These are phyloP conservation scores for Cyclotella baltica DNA, from an alignment of 108 stramenopile genomes.

Conservation along the genomic window DNA sequence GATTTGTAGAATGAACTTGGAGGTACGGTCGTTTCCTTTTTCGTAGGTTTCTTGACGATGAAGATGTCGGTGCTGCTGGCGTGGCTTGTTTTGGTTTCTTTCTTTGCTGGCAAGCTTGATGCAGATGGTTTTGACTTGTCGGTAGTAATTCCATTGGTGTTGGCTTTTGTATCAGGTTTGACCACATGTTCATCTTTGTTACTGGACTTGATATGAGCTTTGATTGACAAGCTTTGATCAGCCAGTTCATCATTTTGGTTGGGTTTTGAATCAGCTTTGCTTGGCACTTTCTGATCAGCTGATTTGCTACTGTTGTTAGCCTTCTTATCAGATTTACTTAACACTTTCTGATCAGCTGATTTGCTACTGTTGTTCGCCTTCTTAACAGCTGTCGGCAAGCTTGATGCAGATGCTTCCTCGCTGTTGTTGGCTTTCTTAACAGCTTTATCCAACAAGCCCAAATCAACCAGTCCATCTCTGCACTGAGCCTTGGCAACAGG, in stretches of 20 bases:
- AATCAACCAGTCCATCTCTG: background rate
- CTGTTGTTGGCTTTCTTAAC: background rate
- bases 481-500: background rate
- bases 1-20: background rate
- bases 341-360: too few relatives aligned
- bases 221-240: too few relatives aligned
- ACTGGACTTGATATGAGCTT: background rate
- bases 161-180: background rate
- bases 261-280: too few relatives aligned
- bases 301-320: too few relatives aligned
- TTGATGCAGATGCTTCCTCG: background rate
- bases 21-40: background rate
- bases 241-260: too few relatives aligned
- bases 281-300: too few relatives aligned
- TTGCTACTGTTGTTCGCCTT: too few relatives aligned
- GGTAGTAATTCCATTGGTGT: background rate
- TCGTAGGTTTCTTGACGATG: background rate
- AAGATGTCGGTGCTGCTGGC: background rate
- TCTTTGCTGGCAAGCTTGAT: background rate
- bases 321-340: too few relatives aligned
- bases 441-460: background rate
- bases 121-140: background rate
- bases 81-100: background rate
- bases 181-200: background rate
- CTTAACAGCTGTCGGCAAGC: background rate